These are phyloP conservation scores for Oryza australiensis DNA, from an alignment of 176 grass and related monocot genomes.

Conservation along the genomic window DNA sequence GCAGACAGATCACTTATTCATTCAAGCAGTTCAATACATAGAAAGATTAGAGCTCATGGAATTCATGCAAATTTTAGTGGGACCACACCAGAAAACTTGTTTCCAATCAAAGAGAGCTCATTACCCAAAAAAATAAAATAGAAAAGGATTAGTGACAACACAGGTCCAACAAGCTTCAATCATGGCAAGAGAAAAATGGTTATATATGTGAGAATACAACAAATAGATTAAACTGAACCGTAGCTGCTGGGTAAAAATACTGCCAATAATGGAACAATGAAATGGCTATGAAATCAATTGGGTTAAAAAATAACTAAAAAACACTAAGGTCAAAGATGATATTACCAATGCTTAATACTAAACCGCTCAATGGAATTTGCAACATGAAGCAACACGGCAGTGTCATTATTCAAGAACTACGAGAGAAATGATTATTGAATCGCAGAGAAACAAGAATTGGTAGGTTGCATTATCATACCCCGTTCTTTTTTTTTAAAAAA, in stretches of 20 bases:
- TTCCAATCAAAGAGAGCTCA: conserved; percentile 18
- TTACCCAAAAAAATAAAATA: background rate
- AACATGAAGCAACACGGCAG: background rate
- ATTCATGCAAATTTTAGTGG: conserved; percentile 15
- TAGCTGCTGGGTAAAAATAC: background rate
- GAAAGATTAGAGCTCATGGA: conserved; percentile 2
- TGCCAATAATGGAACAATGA: background rate
- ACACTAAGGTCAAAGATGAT: background rate
- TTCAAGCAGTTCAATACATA: conserved; percentile 5
- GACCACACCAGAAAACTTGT: background rate
- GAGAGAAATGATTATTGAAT: background rate
- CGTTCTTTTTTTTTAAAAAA: background rate
- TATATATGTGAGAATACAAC: conserved; percentile 8
- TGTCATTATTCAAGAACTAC: background rate
- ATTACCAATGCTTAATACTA: background rate
- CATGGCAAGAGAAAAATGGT: background rate
- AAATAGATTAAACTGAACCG: conserved; percentile 10
- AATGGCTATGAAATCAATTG: conserved; percentile 10
- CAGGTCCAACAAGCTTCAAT: background rate
- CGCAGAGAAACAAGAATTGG: background rate
- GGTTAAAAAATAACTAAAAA: conserved; percentile 19
- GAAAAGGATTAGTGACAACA: background rate
- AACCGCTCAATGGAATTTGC: conserved; percentile 9
- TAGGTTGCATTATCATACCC: background rate
- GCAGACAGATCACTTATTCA: background rate